Conservation (phyloP, 2,329 filamentous ascomycete genomes). For the Lithohypha guttulata region DNA sequence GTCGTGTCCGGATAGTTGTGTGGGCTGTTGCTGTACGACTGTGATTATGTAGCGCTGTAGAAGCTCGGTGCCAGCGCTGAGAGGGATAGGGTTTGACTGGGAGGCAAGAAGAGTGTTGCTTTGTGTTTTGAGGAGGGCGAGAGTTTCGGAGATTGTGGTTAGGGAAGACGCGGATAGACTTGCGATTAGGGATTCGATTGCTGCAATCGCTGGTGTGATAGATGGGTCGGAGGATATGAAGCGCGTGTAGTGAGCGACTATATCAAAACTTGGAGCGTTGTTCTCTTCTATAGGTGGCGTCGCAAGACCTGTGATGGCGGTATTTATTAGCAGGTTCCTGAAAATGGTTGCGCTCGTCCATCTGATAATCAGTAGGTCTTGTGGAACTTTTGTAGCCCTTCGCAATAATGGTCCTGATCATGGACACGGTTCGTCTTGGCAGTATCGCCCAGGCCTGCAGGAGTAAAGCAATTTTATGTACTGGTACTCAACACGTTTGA, state of each 20-base stretch:
- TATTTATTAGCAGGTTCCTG: background rate
- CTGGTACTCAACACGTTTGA: too few species aligned
- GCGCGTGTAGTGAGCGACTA: conserved; percentile 55
- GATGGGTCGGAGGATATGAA: conserved; percentile 62
- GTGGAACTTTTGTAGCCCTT: too few species aligned
- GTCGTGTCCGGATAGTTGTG: conserved; percentile 40
- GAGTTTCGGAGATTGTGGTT: conserved; percentile 85
- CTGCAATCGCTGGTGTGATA: conserved; percentile 89
- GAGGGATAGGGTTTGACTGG: conserved; percentile 78
- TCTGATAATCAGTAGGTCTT: too few species aligned
- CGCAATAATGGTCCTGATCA: too few species aligned
- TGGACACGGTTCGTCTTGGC: too few species aligned
- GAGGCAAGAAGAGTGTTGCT: conserved; percentile 66
- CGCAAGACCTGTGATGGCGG: conserved; percentile 2
- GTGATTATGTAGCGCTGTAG: conserved; percentile 90
- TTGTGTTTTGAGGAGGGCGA: conserved; percentile 69
- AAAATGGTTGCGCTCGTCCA: too few species aligned
- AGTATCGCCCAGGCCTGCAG: too few species aligned
- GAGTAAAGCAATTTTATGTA: too few species aligned
- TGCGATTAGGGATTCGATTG: conserved; percentile 81
- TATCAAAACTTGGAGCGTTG: conserved; percentile 31
- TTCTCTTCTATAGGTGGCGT: conserved; percentile 10
- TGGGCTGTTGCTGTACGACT: conserved; percentile 47
- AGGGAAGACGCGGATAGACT: conserved; percentile 70
- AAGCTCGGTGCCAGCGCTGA: conserved; percentile 87